Percentiles rank a stretch among this genome's conserved stretches.
Conservation (phyloP, 345 rosid genomes). For the Fremontodendron californicum region DNA sequence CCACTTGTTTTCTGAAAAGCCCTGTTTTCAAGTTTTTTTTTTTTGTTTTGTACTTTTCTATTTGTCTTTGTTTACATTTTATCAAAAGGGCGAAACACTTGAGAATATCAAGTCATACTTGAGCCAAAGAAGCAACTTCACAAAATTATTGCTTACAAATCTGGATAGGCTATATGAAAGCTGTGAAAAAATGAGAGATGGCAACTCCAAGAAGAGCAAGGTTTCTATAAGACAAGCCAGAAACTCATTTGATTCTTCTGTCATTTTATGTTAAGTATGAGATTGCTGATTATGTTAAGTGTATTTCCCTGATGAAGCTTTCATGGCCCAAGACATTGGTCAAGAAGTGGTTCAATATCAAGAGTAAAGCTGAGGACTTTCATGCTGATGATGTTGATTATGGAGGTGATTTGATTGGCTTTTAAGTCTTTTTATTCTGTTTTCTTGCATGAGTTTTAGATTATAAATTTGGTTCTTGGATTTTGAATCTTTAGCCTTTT, state of each 20-base stretch:
- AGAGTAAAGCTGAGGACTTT: conserved; percentile 74
- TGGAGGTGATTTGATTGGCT: conserved; percentile 45
- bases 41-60: conserved; percentile 13
- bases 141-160: conserved; percentile 13
- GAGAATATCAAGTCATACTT: neutral
- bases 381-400: conserved; percentile 61
- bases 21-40: neutral
- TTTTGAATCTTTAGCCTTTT: conserved; percentile 12
- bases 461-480: neutral
- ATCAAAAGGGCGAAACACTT: neutral
- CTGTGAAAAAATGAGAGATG: conserved; percentile 80
- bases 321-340: conserved; percentile 96
- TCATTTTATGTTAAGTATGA: conserved; percentile 9
- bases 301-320: conserved; percentile 44
- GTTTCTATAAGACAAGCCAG: conserved; percentile 39
- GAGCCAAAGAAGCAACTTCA: conserved; percentile 7
- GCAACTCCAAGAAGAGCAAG: conserved; percentile 77
- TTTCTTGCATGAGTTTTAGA: conserved; percentile 8
- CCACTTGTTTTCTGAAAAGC: neutral
- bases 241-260: conserved; percentile 12
- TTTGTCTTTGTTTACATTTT: neutral
- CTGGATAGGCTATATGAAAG: conserved; percentile 44
- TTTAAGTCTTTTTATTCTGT: neutral
- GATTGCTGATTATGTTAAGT: conserved; percentile 14
- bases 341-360: conserved; percentile 95